Percentiles rank a stretch among this genome's conserved stretches.
Evolutionary conservation across 2,329 filamentous ascomycete species (phyloP).

Genomic region (Pezicula carpinea): DNA sequence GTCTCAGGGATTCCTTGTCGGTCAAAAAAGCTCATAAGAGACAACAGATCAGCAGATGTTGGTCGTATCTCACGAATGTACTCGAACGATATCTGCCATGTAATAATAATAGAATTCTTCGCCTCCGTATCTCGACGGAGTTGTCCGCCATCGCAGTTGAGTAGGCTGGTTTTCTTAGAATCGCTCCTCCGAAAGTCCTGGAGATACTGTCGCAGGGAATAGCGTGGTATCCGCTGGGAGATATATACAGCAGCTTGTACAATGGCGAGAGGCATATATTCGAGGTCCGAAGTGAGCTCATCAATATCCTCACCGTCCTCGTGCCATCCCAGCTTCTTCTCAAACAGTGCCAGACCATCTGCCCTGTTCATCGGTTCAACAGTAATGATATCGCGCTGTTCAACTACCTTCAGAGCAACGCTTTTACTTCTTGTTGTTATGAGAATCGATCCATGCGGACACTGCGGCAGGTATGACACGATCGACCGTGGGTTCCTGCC

Average conservation of each 20-base stretch:
- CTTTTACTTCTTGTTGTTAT: conserved; percentile 21
- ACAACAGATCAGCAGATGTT: conserved; percentile 37
- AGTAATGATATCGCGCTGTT: conserved; percentile 18
- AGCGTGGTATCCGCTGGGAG: conserved; percentile 20
- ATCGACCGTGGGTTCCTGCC: conserved; percentile 10
- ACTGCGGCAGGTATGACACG: conserved; percentile 16
- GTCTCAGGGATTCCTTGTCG: conserved; percentile 34
- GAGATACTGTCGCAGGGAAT: conserved; percentile 34
- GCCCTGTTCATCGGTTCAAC: conserved; percentile 25
- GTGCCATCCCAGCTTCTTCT: conserved; percentile 20
- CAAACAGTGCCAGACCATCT: conserved; percentile 28
- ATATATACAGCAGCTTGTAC: conserved; percentile 26
- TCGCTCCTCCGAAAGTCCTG: conserved; percentile 31
- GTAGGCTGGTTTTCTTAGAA: conserved; percentile 22
- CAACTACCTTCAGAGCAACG: conserved; percentile 16
- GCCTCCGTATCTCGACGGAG: conserved; percentile 31
- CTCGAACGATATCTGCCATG: conserved; percentile 33
- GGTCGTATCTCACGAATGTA: conserved; percentile 29
- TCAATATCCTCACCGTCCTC: conserved; percentile 6
- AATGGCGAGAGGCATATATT: conserved; percentile 27
- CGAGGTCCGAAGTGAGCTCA: conserved; percentile 18
- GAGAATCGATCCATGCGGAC: conserved; percentile 17
- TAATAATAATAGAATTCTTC: conserved; percentile 31
- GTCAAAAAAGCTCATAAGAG: conserved; percentile 43
- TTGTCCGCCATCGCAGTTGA: conserved; percentile 27